These are phyloP conservation scores for Fusarium pseudonygamai DNA, from an alignment of 2,329 filamentous ascomycete species.

Conservation along the genomic window DNA sequence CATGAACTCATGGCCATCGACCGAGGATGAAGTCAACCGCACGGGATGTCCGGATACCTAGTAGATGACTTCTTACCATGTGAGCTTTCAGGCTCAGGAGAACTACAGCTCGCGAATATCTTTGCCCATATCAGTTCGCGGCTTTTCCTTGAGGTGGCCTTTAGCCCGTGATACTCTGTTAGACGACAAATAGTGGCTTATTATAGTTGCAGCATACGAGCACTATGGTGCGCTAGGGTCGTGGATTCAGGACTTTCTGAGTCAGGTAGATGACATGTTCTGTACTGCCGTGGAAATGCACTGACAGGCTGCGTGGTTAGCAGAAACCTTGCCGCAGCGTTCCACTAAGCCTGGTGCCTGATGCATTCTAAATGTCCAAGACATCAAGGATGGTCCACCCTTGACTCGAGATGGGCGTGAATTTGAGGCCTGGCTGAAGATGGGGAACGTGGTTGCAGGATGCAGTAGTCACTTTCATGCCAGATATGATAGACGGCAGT, in stretches of 20 bases:
- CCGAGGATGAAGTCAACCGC: not conserved
- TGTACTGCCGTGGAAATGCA: slow-evolving; percentile 18
- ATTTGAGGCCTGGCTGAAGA: slow-evolving; percentile 23
- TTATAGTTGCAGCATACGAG: not conserved
- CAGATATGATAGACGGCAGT: slow-evolving; percentile 11
- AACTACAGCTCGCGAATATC: not conserved
- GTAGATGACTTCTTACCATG: not conserved
- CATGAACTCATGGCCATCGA: not conserved
- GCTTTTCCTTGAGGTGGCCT: not conserved
- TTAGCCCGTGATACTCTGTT: not conserved
- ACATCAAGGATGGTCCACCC: slow-evolving; percentile 2
- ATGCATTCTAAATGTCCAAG: slow-evolving; percentile 10
- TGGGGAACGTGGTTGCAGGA: slow-evolving; percentile 16
- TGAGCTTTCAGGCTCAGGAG: not conserved
- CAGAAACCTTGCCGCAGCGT: not conserved
- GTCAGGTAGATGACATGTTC: slow-evolving; percentile 26
- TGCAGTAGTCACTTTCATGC: slow-evolving; percentile 10
- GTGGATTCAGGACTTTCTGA: slow-evolving; percentile 22
- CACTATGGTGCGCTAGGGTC: slow-evolving; percentile 22
- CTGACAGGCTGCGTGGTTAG: slow-evolving; percentile 11
- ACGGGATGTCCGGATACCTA: not conserved
- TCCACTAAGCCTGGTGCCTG: not conserved
- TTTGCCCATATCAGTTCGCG: not conserved
- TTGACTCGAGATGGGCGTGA: slow-evolving; percentile 25
- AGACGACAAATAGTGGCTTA: slow-evolving; percentile 17